phyloP scores from a whole-genome alignment of 495 filamentous ascomycete species.

The Halenospora varia region DNA sequence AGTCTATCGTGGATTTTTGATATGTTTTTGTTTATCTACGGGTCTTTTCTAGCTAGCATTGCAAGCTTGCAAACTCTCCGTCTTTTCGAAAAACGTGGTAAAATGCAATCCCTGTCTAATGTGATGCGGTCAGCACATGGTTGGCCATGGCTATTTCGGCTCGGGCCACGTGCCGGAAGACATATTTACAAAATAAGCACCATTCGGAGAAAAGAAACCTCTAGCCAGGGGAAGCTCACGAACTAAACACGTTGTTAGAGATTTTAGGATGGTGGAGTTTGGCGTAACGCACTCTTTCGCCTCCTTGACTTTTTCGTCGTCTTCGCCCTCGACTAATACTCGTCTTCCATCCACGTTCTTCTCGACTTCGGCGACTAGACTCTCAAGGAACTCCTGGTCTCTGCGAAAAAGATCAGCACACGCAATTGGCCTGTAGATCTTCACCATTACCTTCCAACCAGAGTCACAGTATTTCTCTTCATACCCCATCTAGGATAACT shows the following conservation, averaged over 20 bases:
- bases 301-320: constrained; percentile 28
- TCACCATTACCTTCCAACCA: constrained; percentile 61
- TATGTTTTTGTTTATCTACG: too few species aligned
- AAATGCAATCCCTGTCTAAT: neutral
- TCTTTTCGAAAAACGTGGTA: neutral
- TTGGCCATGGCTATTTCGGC: neutral
- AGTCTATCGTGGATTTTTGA: neutral
- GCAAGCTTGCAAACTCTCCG: neutral
- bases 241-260: constrained; percentile 12
- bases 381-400: constrained; percentile 45
- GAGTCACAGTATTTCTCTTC: constrained; percentile 82
- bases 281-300: constrained; percentile 5
- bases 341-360: constrained; percentile 42
- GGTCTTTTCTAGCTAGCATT: too few species aligned
- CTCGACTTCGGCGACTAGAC: constrained; percentile 45
- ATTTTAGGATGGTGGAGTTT: neutral
- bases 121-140: neutral
- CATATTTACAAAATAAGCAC: neutral
- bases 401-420: constrained; percentile 24
- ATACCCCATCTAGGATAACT: constrained; percentile 94
- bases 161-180: neutral
- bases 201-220: neutral
- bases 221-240: constrained; percentile 2
- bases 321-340: constrained; percentile 40
- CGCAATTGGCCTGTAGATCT: neutral